A percentile compares a stretch with the other conserved stretches of the same genome.
phyloP scores from a whole-genome alignment of 2,329 filamentous ascomycete species.

The Colletotrichum aenigma region DNA sequence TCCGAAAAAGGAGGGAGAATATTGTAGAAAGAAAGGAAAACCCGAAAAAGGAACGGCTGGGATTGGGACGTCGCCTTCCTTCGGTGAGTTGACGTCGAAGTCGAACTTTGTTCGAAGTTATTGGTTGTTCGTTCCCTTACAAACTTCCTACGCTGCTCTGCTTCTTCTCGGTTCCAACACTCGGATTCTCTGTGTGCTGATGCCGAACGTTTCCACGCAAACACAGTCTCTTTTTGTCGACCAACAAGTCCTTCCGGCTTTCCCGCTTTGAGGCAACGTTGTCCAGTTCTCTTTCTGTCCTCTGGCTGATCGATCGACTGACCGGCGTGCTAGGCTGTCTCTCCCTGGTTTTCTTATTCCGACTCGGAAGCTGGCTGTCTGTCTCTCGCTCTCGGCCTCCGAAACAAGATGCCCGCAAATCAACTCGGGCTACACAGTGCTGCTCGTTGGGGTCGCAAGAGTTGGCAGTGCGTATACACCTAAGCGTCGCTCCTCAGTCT shows the following conservation, averaged over 20 bases:
- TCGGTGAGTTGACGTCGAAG: background rate
- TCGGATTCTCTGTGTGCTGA: background rate
- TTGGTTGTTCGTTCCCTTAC: background rate
- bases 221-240: background rate
- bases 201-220: background rate
- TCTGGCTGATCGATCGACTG: background rate
- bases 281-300: background rate
- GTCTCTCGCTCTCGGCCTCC: constrained; percentile 6
- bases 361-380: constrained; percentile 6
- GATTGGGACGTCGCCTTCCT: background rate
- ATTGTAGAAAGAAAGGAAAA: background rate
- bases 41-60: background rate
- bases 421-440: constrained; percentile 15
- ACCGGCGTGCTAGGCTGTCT: background rate
- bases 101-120: background rate
- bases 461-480: background rate
- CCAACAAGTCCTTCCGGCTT: background rate
- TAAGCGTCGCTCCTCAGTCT: constrained; percentile 4
- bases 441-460: background rate
- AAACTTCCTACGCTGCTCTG: background rate
- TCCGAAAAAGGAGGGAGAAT: background rate
- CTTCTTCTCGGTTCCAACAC: background rate
- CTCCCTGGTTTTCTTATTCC: constrained; percentile 18
- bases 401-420: constrained; percentile 13
- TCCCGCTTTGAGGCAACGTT: background rate